phyloP scores from a whole-genome alignment of 768 basidiomycete genomes.

The Erythrobasidium yunnanense region DNA sequence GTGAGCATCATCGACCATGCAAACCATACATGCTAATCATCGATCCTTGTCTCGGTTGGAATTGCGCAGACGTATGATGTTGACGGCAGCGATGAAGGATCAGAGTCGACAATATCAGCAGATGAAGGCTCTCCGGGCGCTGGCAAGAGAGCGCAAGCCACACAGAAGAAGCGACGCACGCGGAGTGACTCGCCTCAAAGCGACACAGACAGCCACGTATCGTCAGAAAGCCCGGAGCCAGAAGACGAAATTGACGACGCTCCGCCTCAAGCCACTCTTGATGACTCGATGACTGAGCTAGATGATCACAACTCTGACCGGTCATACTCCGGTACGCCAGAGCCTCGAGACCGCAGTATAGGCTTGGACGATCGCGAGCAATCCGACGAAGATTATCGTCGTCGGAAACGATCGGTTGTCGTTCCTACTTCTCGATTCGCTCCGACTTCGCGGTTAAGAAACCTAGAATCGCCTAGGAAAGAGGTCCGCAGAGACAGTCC shows the following conservation, averaged over 20 bases:
- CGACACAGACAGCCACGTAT: background rate
- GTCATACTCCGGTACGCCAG: slow-evolving; percentile 10
- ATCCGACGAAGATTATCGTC: background rate
- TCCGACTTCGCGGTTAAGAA: background rate
- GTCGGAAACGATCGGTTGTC: slow-evolving; percentile 20
- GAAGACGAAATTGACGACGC: slow-evolving; percentile 15
- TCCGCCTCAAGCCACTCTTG: slow-evolving; percentile 6
- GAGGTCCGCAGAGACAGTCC: background rate
- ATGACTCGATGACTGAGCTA: slow-evolving; percentile 4
- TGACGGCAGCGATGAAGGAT: slow-evolving; percentile 20
- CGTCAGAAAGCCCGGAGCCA: background rate
- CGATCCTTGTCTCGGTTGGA: background rate
- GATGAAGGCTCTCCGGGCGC: no score
- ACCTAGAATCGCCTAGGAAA: background rate
- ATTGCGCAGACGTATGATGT: slow-evolving; percentile 2
- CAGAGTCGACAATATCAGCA: background rate
- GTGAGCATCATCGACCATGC: slow-evolving; percentile 3
- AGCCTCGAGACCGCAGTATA: background rate
- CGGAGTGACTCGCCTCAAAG: background rate
- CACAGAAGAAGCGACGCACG: background rate
- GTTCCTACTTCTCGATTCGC: slow-evolving; percentile 19
- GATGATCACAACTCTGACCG: slow-evolving; percentile 20
- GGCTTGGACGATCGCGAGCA: background rate
- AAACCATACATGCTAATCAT: background rate
- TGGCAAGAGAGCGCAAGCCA: background rate